Evolutionary conservation across 2,329 filamentous ascomycete species (phyloP), one percentile per base, ranked within the genome.

Genomic region (Grosmannia huntii): DNA sequence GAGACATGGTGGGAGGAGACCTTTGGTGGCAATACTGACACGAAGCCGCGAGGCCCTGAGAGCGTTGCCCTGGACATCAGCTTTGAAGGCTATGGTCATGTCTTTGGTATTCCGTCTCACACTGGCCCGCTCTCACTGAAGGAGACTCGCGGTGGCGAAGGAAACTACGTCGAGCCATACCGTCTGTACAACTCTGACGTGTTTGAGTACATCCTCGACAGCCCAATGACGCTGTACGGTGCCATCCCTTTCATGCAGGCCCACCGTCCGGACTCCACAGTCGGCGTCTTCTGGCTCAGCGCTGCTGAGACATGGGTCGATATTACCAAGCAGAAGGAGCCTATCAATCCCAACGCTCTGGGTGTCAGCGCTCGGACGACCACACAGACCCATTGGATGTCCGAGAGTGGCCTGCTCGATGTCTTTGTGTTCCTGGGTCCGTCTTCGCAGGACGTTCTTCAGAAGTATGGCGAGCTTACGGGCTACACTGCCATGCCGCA

Each of bases 181-280:
- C 83, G 94, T 44, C 73, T 99, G 71, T 96, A 96, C 76, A 99
- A 99, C 71, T 82, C 89, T 36, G 94, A 99, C 69, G 94, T 99
- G 12, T 99, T 99, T 66, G 94, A 99, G 73, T 99, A 99, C 70
- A 86, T 96, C 66, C 81, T 96, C 66, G 89, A 97, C 71, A 97
- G 90, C 71, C 91, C 94, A 0, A 99, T 99, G 94, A 97, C 94
- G 0, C 79, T 99, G 1, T 99, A 99, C 67, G 94, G 94, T n/a
- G 78, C 90, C 9, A 97, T 99, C 65, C 94, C 94, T 2, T 89
- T 97, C 68, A 95, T 99, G 90, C 94, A 97, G 71, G 94, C 94
- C 21, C 92, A 99, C 68, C 87, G 87, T 66, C 95, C 92, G 70
- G 87, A 86, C 67, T 97, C 92, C 0, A 94, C 90, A 1, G 92